Evolutionary conservation across 2,329 filamentous ascomycete genomes (phyloP), one percentile per base, ranked within the genome.

Genomic region (Xylariaceae sp.): DNA sequence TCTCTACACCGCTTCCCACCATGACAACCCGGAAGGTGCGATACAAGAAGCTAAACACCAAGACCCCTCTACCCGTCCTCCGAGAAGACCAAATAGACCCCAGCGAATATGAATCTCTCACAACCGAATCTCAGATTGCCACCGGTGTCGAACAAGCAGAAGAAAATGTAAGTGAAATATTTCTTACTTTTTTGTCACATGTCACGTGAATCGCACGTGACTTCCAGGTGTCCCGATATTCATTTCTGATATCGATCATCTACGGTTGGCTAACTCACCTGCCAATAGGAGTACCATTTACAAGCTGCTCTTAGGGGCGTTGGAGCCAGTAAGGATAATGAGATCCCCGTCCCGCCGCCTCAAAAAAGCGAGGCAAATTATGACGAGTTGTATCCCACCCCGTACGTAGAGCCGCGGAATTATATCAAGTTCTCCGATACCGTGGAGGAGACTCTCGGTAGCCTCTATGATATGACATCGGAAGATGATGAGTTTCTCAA

Each of bases 341-440:
- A 86, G 67, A 88, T 88, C 61, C 85, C 85, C 32, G 85, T 88
- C 18, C 85, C 85, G 59, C 85, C 85, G 66, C 83, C 85, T 14
- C 74, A 86, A 69, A 79, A 86, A 75, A 86, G 83, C 67, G 77
- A 81, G 63, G 79, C 93, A 75, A 85, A 91, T 75, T 99, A 97
- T 87, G 91, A 96, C 75, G 85, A 89, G 68, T 84, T 97, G 67
- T 98, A 98, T 72, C 85, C 89, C 48, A 86, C 84, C 63, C 79
- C 81, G 55, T 97, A 93, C 76, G 84, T 87, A 68, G 89, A 96
- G 74, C 92, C 95, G 50, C 87, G 88, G 59, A 95, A 93, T 59
- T 98, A 98, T 76, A 96, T 99, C 72, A 91, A 93, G 63, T 98
- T 96, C 78, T 98, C 95, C 62, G 93, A 96, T 65, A 99, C 95